phyloP scores from a whole-genome alignment of 352 stramenopile genomes.

The Phytophthora syringae region DNA sequence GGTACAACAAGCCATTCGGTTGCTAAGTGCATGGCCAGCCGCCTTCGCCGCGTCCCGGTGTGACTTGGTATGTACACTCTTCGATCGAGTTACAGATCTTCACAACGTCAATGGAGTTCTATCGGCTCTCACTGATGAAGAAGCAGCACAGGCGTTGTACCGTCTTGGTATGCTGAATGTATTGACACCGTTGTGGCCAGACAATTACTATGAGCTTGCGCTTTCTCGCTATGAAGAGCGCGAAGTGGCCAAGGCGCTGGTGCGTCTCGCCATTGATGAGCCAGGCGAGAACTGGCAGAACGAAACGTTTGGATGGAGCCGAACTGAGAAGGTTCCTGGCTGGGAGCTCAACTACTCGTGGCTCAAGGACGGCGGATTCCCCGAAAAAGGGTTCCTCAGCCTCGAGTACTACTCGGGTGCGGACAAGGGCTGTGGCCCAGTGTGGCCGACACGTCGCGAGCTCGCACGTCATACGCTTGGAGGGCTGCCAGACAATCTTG shows the following conservation, averaged over 20 bases:
- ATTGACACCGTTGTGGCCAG: conserved; percentile 66
- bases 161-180: conserved; percentile 79
- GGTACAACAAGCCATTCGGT: conserved; percentile 55
- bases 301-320: conserved; percentile 80
- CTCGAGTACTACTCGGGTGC: conserved; percentile 83
- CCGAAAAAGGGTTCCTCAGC: conserved; percentile 76
- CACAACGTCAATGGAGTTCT: conserved; percentile 75
- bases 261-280: conserved; percentile 81
- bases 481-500: conserved; percentile 55
- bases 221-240: conserved; percentile 75
- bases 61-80: conserved; percentile 74
- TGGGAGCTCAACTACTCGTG: conserved; percentile 86
- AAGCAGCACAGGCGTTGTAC: conserved; percentile 67
- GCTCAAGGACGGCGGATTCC: conserved; percentile 81
- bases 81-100: conserved; percentile 71
- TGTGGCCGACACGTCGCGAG: conserved; percentile 71
- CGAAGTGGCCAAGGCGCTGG: conserved; percentile 73
- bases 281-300: conserved; percentile 84
- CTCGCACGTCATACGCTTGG: conserved; percentile 58
- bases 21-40: conserved; percentile 58
- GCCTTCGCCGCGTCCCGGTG: conserved; percentile 54
- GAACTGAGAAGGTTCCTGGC: conserved; percentile 77
- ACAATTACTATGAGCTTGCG: conserved; percentile 84
- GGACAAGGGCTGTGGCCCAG: conserved; percentile 71
- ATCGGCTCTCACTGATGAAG: conserved; percentile 57